Evolutionary conservation across 106 monocot species (phyloP).

Genomic region (Dioscorea zingiberensis): DNA sequence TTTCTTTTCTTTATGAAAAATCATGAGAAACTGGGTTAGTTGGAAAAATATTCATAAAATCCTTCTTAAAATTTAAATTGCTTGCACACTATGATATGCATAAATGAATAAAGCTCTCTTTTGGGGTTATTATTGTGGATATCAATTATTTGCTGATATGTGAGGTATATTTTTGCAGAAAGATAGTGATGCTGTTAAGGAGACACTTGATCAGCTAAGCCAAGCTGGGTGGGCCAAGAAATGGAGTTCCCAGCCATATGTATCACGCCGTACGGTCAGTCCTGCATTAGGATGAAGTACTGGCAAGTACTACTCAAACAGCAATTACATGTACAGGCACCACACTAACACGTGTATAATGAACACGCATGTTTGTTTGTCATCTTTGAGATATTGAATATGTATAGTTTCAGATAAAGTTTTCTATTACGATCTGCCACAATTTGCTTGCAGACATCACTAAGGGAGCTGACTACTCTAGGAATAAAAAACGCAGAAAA

Average conservation of each 20-base stretch:
- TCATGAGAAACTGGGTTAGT: background rate
- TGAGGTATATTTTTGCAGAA: constrained; percentile 41
- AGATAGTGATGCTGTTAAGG: constrained; percentile 67
- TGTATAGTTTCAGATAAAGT: background rate
- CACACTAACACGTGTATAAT: background rate
- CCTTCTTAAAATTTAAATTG: background rate
- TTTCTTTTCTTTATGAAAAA: background rate
- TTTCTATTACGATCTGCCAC: too few relatives aligned
- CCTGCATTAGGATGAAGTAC: constrained; percentile 25
- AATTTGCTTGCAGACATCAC: constrained; percentile 59
- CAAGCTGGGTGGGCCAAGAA: constrained; percentile 85
- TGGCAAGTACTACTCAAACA: constrained; percentile 23
- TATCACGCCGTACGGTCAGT: constrained; percentile 93
- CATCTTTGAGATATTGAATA: background rate
- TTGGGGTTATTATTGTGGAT: background rate
- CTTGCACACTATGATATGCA: background rate
- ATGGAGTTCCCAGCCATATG: constrained; percentile 95
- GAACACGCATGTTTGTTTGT: constrained; percentile 6
- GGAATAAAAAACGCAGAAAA: constrained; percentile 98
- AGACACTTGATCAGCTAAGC: constrained; percentile 63
- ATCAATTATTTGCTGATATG: background rate
- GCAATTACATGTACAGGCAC: background rate
- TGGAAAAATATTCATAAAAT: background rate
- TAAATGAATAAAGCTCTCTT: background rate
- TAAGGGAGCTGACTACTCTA: constrained; percentile 82